Conservation (phyloP, 805 yeast genomes). For the Kodamaea leandrae region DNA sequence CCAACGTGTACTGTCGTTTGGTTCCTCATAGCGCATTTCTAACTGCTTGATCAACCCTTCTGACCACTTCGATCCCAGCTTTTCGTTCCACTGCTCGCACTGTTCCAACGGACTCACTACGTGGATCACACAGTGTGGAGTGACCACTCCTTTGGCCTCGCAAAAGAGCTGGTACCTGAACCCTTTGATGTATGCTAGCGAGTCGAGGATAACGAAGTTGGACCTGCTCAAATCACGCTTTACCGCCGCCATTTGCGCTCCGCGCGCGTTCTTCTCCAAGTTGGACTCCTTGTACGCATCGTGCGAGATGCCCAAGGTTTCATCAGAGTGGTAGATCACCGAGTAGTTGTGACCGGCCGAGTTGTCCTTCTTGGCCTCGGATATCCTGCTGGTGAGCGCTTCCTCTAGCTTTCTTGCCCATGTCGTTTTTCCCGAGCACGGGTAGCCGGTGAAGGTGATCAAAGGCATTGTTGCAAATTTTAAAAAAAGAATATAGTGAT, state of each 20-base stretch:
- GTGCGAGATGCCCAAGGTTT: constrained; percentile 68
- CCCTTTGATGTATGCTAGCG: constrained; percentile 89
- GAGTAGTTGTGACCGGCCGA: constrained; percentile 55
- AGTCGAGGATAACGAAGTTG: constrained; percentile 79
- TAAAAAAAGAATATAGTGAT: not conserved
- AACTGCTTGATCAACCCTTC: constrained; percentile 62
- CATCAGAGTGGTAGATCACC: constrained; percentile 75
- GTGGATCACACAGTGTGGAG: constrained; percentile 81
- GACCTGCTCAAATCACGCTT: constrained; percentile 70
- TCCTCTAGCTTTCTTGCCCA: constrained; percentile 58
- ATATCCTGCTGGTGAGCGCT: constrained; percentile 47
- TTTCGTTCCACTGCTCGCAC: constrained; percentile 61
- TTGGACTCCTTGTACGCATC: constrained; percentile 66
- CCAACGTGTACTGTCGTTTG: constrained; percentile 83
- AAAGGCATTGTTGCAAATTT: too few species aligned
- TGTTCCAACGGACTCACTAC: constrained; percentile 64
- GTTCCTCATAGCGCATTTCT: constrained; percentile 89
- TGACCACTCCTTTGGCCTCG: constrained; percentile 81
- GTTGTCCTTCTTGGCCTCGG: constrained; percentile 30
- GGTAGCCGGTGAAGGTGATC: constrained; percentile 78
- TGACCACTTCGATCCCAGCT: constrained; percentile 55
- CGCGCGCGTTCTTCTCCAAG: constrained; percentile 78
- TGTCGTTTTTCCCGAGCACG: constrained; percentile 79
- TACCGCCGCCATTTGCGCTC: constrained; percentile 84
- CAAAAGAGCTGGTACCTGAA: constrained; percentile 91